phyloP scores from a whole-genome alignment of 1,284 basidiomycete genomes.

The Pisolithus thermaeus region DNA sequence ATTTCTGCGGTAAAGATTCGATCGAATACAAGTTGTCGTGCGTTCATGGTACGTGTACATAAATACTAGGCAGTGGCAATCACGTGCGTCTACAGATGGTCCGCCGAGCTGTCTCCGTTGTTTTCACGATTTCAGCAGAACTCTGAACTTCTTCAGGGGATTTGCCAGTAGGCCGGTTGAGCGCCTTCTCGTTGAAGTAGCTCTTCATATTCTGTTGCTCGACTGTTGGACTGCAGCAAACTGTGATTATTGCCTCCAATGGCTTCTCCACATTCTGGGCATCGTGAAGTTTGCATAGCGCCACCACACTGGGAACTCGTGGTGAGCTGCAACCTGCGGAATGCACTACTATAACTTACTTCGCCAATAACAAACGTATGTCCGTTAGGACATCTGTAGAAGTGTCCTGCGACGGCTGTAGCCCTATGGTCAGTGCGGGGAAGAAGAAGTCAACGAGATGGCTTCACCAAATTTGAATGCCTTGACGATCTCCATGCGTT shows the following conservation, averaged over 20 bases:
- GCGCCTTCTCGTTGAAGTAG: slow-evolving; percentile 26
- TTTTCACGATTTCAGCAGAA: too few relatives aligned
- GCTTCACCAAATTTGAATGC: slow-evolving; percentile 35
- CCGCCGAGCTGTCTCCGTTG: too few relatives aligned
- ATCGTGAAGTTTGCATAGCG: slow-evolving; percentile 38
- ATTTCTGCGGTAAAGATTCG: too few relatives aligned
- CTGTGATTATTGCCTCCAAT: slow-evolving; percentile 46
- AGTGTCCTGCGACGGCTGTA: slow-evolving; percentile 39
- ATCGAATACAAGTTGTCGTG: too few relatives aligned
- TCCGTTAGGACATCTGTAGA: slow-evolving; percentile 42
- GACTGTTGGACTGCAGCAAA: slow-evolving; percentile 38
- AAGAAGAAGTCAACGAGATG: background rate
- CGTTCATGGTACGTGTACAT: too few relatives aligned
- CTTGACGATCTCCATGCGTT: slow-evolving; percentile 38
- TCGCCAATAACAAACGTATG: slow-evolving; percentile 45
- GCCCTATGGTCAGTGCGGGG: background rate
- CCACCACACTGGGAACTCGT: slow-evolving; percentile 43
- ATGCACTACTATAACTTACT: slow-evolving; percentile 20
- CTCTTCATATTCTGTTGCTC: slow-evolving; percentile 39
- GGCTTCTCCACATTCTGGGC: slow-evolving; percentile 47
- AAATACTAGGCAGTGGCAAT: background rate
- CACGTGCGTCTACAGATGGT: background rate
- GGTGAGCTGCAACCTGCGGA: background rate
- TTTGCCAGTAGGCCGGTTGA: slow-evolving; percentile 3
- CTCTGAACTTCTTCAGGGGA: slow-evolving; percentile 16